Conservation (phyloP, 2,329 filamentous ascomycete genomes). For the Penicillium sp. region DNA sequence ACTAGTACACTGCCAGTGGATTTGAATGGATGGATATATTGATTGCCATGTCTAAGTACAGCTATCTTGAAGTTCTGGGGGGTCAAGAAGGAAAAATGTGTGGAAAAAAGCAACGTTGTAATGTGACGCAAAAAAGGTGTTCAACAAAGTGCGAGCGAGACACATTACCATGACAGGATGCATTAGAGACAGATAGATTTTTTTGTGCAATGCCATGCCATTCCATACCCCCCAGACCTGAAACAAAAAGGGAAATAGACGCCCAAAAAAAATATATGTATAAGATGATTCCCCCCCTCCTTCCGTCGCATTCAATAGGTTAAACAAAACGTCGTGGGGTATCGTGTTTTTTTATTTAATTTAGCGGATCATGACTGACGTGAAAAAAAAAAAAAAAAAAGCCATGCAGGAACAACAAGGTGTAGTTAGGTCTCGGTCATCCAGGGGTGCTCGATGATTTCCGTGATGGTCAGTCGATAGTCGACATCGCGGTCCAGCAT, state of each 20-base stretch:
- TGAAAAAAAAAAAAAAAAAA: background rate
- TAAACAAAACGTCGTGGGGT: slow-evolving; percentile 32
- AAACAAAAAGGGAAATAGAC: background rate
- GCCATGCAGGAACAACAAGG: background rate
- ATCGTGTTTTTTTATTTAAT: slow-evolving; percentile 26
- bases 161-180: background rate
- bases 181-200: slow-evolving; percentile 1
- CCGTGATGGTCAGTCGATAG: slow-evolving; percentile 79
- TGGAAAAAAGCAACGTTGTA: background rate
- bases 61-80: background rate
- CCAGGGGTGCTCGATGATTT: slow-evolving; percentile 92
- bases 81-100: background rate
- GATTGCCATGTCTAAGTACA: background rate
- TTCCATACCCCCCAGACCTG: background rate
- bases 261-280: background rate
- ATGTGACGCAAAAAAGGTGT: background rate
- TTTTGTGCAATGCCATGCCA: slow-evolving; percentile 7
- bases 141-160: background rate
- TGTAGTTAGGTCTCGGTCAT: slow-evolving; percentile 37
- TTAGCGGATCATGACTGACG: slow-evolving; percentile 11
- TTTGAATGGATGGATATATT: too few species aligned
- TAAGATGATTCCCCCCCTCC: background rate
- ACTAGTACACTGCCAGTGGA: too few species aligned
- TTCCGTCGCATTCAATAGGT: slow-evolving; percentile 15
- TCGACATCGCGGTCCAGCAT: slow-evolving; percentile 94